phyloP scores from a whole-genome alignment of 345 rosid species.

The Firmiana major region DNA sequence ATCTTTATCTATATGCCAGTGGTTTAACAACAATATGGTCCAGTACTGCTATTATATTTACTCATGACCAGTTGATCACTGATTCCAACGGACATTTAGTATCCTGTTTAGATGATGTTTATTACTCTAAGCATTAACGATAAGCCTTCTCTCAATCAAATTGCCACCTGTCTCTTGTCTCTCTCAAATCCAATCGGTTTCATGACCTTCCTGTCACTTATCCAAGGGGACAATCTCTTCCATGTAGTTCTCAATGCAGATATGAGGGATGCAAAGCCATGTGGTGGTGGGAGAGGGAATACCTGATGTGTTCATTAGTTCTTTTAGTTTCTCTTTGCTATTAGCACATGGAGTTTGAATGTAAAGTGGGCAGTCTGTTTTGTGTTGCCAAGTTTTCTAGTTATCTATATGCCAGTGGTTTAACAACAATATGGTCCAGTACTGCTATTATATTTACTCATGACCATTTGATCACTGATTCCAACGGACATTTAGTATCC shows the following conservation, averaged over 20 bases:
- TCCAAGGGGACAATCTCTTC: neutral
- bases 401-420: neutral
- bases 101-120: neutral
- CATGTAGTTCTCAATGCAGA: neutral
- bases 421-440: neutral
- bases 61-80: neutral
- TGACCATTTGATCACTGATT: neutral
- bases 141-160: neutral
- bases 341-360: neutral
- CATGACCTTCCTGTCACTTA: neutral
- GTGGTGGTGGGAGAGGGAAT: neutral
- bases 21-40: neutral
- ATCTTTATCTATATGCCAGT: neutral
- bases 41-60: neutral
- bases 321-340: neutral
- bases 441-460: neutral
- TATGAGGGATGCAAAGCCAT: neutral
- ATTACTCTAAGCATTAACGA: neutral
- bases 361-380: neutral
- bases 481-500: neutral
- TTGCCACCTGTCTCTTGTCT: neutral
- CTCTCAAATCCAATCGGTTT: neutral
- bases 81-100: neutral
- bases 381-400: neutral
- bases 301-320: neutral